A percentile compares a stretch with the other conserved stretches of the same genome.
phyloP scores from a whole-genome alignment of 768 basidiomycete species.

The Pleurotus eryngii region DNA sequence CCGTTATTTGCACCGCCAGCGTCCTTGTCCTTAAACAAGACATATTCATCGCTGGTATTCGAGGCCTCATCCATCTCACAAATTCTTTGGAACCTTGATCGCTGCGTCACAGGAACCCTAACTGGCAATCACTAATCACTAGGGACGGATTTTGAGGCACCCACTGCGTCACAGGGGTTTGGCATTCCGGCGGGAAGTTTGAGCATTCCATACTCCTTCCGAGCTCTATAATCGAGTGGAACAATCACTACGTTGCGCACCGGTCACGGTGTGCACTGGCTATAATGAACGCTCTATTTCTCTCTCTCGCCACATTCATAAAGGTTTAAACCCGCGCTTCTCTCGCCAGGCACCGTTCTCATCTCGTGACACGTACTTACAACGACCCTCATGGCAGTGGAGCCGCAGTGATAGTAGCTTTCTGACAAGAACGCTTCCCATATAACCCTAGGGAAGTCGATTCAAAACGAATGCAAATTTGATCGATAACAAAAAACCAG shows the following conservation, averaged over 20 bases:
- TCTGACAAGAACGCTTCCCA: background rate
- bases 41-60: too few relatives aligned
- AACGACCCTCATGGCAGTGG: conserved; percentile 6
- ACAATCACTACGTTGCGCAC: too few relatives aligned
- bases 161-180: background rate
- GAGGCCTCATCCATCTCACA: background rate
- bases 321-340: too few relatives aligned
- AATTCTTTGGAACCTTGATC: background rate
- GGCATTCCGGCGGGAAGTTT: conserved; percentile 3
- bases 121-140: background rate
- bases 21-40: too few relatives aligned
- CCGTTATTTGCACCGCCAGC: too few relatives aligned
- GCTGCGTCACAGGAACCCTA: conserved; percentile 36
- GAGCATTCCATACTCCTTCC: conserved; percentile 3
- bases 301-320: conserved; percentile 27
- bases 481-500: background rate
- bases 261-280: too few relatives aligned
- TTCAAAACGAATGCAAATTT: background rate
- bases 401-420: conserved; percentile 3
- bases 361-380: background rate
- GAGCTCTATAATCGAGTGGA: too few relatives aligned
- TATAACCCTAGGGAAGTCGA: background rate
- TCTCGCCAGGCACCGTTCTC: too few relatives aligned
- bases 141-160: background rate
- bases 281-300: conserved; percentile 7